Base-by-base conservation (phyloP, 306 rosid genomes). In the Malus sieversii region DNA sequence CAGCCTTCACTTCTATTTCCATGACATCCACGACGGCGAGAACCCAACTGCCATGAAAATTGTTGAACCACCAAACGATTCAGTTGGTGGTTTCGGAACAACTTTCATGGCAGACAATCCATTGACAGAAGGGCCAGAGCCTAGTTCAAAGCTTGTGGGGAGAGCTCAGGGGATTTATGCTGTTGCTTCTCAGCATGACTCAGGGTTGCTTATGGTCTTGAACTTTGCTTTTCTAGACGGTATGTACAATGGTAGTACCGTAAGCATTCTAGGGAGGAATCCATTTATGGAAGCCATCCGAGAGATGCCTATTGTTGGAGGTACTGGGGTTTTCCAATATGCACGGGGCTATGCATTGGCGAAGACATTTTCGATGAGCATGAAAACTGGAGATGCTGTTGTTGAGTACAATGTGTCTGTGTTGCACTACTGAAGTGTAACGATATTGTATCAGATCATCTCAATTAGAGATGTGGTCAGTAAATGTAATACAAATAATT, bases 1-100 rank as follows among this genome's bases (percentile, higher is more conserved):
- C 71, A 80, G 53, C 57, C 80, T 87, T 20, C 87, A 85, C 74
- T 87, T 87, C 78, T 87, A 73, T 58, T 87, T 81, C 78, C 89
- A 87, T 44, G 86, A 87, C 80, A 83, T 64, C 75, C 33, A 61
- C 4, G 45, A 59, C 15, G 82, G 86, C 14, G 62, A 52, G 45
- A 81, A 66, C 72, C 89, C 86, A 0, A 76, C 81, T 22, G 73
- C 87, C 15, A 38, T 83, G 9, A 70, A 25, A 64, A 74, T 83
- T 32, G 4, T 83, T 14, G 13, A 2, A 11, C 72, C 82, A 18
- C 76, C 80, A 6, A 32, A 51, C 46, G 71, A 14, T 16, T 46
- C 76, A 5, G 30, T 46, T 25, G 33, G 58, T 22, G 71, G 70
- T 10, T 86, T 82, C 66, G 84, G 88, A 19, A 23, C 65, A n/a